phyloP scores from a whole-genome alignment of 78 protist species.

The Isochrysis galbana region DNA sequence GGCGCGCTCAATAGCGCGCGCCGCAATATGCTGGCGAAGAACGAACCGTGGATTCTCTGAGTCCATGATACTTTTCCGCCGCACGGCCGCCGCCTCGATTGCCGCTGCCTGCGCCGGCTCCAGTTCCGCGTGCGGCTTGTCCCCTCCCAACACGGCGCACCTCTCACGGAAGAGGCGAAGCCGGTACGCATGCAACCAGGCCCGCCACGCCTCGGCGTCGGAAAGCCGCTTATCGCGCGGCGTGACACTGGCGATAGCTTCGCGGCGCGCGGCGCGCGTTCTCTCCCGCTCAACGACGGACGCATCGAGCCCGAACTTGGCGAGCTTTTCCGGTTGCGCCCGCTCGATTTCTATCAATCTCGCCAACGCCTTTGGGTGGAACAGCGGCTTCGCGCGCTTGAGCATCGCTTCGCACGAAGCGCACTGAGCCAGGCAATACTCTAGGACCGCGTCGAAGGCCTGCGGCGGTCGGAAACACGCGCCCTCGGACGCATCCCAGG shows the following conservation, averaged over 20 bases:
- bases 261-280: neutral
- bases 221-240: neutral
- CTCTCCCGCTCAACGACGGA: neutral
- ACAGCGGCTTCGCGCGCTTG: neutral
- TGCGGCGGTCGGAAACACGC: neutral
- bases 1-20: neutral
- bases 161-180: neutral
- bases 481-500: neutral
- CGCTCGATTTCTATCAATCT: neutral
- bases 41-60: neutral
- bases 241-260: neutral
- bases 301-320: neutral
- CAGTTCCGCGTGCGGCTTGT: neutral
- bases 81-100: neutral
- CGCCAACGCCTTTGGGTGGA: neutral
- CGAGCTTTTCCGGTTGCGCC: neutral
- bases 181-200: neutral
- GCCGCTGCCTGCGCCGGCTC: neutral
- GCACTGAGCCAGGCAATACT: neutral
- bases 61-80: neutral
- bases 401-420: neutral
- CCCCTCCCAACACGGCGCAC: neutral
- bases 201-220: neutral
- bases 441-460: neutral
- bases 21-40: neutral